These are phyloP conservation scores for Colletotrichum caudatum DNA, from an alignment of 2,329 filamentous ascomycete genomes.

Conservation along the genomic window DNA sequence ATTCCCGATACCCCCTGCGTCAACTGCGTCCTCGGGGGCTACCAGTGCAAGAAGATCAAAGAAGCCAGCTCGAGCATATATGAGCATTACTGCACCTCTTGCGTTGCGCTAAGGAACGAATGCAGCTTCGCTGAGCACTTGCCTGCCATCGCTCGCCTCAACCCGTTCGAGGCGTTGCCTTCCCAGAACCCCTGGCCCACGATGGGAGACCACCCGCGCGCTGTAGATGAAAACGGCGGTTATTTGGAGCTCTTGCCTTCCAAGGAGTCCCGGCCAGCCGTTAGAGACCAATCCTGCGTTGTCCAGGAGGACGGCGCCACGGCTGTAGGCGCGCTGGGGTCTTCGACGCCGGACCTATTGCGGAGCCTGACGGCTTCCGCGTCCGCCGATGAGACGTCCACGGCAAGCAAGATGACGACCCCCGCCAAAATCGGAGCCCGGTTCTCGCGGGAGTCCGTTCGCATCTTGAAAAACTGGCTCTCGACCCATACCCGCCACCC, in stretches of 20 bases:
- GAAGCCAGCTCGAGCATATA: slow-evolving; percentile 64
- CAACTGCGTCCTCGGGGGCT: slow-evolving; percentile 64
- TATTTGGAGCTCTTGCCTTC: slow-evolving; percentile 49
- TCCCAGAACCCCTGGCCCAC: slow-evolving; percentile 44
- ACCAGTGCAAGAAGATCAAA: slow-evolving; percentile 70
- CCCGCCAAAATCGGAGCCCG: slow-evolving; percentile 76
- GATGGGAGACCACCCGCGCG: slow-evolving; percentile 46
- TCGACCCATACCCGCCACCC: slow-evolving; percentile 83
- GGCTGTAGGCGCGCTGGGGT: slow-evolving; percentile 39
- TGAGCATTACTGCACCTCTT: slow-evolving; percentile 72
- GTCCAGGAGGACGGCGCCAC: slow-evolving; percentile 51
- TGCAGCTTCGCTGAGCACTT: slow-evolving; percentile 64
- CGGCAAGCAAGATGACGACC: slow-evolving; percentile 46
- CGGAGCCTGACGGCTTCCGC: slow-evolving; percentile 42
- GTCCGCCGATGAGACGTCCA: slow-evolving; percentile 43
- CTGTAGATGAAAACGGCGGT: slow-evolving; percentile 41
- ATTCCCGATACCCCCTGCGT: slow-evolving; percentile 62
- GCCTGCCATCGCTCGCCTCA: slow-evolving; percentile 17
- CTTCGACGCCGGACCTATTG: slow-evolving; percentile 46
- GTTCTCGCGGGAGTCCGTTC: slow-evolving; percentile 84
- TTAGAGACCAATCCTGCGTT: slow-evolving; percentile 47
- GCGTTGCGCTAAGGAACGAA: slow-evolving; percentile 68
- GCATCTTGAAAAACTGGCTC: slow-evolving; percentile 87
- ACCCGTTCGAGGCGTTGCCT: slow-evolving; percentile 45
- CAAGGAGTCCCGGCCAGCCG: slow-evolving; percentile 43